These are phyloP conservation scores for Thalia dealbata DNA, from an alignment of 176 grass and related monocot species.

Conservation along the genomic window DNA sequence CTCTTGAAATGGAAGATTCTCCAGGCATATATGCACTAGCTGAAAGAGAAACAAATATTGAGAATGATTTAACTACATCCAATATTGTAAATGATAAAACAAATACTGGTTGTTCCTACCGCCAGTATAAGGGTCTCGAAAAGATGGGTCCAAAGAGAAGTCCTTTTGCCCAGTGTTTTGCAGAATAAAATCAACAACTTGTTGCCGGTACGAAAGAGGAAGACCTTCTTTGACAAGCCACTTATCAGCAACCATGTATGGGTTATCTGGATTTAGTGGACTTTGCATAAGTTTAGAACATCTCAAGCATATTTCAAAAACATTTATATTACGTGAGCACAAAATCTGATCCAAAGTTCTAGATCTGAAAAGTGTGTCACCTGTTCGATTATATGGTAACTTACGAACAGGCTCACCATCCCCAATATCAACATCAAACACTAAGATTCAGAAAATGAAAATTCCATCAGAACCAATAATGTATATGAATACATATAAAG, in stretches of 20 bases:
- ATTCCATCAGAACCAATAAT: conserved; percentile 22
- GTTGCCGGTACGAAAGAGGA: conserved; percentile 80
- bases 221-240: conserved; percentile 95
- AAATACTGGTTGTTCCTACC: conserved; percentile 37
- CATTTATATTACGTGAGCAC: neutral
- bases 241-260: conserved; percentile 75
- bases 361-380: conserved; percentile 23
- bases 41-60: conserved; percentile 34
- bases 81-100: conserved; percentile 11
- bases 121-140: conserved; percentile 84
- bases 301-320: neutral
- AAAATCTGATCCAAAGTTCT: neutral
- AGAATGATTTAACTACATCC: conserved; percentile 13
- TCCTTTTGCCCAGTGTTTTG: conserved; percentile 87
- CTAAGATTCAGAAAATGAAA: conserved; percentile 23
- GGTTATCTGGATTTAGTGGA: conserved; percentile 48
- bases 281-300: neutral
- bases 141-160: conserved; percentile 76
- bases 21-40: conserved; percentile 86
- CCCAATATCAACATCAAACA: conserved; percentile 99
- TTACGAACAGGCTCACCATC: conserved; percentile 86
- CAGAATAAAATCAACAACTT: conserved; percentile 95
- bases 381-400: conserved; percentile 87
- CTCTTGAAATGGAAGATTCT: conserved; percentile 49
- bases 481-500: conserved; percentile 18